Evolutionary conservation across 805 yeast species (phyloP), one percentile per base, ranked within the genome.

Genomic region (Pichia cabralensis): DNA sequence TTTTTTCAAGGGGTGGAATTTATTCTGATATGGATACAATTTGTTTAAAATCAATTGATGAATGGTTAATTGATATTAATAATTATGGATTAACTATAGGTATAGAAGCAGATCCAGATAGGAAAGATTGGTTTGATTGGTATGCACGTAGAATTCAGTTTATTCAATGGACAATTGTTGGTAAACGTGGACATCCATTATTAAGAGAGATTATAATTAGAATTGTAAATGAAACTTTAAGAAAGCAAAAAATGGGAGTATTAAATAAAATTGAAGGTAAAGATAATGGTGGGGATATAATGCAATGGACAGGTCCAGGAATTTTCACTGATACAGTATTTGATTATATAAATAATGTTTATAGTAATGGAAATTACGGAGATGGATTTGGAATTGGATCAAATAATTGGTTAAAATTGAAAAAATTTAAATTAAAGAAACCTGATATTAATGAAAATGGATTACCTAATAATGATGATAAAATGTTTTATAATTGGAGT

Each of bases 291-390:
- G 76, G 76, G 15, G 86, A 80, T 50, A 71, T 85, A 34, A 83
- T 85, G 94, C 71, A 80, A 49, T 84, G 95, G 95, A 84, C 97
- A 0, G 98, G 98, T 0, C 95, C 97, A 0, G 97, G 94, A 1
- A 74, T 85, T 16, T 92, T 88, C 75, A 89, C 98, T 0, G 97
- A 92, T 53, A 60, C 72, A 8, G 66, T 92, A 16, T 85, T 92
- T 56, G 74, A 70, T 30, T 86, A 89, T 55, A 65, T 89, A 45
- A 80, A 80, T 55, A 79, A 76, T 48, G 73, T 73, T 37, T 52
- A 65, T 17, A 42, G 52, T 16, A 40, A 51, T 31, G 62, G 64
- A 54, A 28, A 45, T 22, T 38, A 45, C 20, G 50, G 52, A 4
- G 57, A 55, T 35, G 62, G 62, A 1, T 46, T 31, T 28, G 62